Base-by-base conservation (phyloP, 306 rosid species). In the Acacia acuminata region DNA sequence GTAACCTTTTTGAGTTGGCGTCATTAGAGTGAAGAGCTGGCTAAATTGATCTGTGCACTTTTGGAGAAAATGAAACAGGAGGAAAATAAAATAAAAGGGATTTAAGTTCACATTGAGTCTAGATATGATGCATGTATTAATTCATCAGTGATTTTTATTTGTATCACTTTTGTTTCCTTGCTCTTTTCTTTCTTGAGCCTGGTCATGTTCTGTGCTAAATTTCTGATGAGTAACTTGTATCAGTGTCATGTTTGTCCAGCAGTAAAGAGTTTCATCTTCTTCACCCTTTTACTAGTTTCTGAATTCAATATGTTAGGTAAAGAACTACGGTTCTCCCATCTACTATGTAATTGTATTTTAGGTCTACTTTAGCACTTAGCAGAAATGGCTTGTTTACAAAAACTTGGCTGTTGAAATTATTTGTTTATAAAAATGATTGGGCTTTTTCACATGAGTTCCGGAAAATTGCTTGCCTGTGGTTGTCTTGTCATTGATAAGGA, bases 71-170 rank as follows among this genome's bases (percentile, higher is more conserved):
- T n/a, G 56, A 24, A 25, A 8, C 42, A 71, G 40, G 24, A 71
- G 58, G 76, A 11, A 12, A 70, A 11, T 14, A 13, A 71, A 45
- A 71, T 45, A 14, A 45, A 47, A 72, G 42, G 43, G 76, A 45
- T 72, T 8, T 45, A 13, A 44, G 7, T 45, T 25, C 42, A 10
- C 15, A 47, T 25, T 45, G 40, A 71, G 10, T 72, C 40, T 45
- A 45, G 76, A 72, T 72, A 47, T 72, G 55, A 71, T 71, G 27
- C 56, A 71, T 71, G 8, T 43, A 43, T 71, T 71, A 12, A 43
- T 22, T 44, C 38, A 24, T 71, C 47, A 14, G 56, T 43, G 17
- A 43, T 44, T 66, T 38, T 68, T 27, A 68, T 68, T 40, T 38
- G 25, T 19, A 11, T 67, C 3, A 67, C 25, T 67, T 36, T 67